phyloP scores from a whole-genome alignment of 768 basidiomycete species.

The Mycena rosella region DNA sequence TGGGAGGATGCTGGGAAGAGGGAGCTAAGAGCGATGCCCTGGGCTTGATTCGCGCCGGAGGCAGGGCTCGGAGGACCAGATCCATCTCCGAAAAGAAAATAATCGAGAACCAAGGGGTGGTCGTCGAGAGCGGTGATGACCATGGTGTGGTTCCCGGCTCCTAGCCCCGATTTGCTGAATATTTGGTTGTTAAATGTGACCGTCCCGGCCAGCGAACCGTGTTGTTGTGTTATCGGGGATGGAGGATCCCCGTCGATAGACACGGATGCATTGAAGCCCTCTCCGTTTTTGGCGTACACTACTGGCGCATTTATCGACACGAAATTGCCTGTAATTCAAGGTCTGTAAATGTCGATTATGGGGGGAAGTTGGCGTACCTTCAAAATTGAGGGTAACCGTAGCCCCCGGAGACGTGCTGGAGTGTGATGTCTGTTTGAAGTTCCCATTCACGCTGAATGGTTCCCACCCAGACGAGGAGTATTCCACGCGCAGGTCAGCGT shows the following conservation, averaged over 20 bases:
- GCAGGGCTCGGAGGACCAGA: too few relatives aligned
- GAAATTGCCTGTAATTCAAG: neutral
- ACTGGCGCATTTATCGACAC: neutral
- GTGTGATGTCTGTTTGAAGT: constrained; percentile 1
- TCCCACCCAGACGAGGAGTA: constrained; percentile 6
- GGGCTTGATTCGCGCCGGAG: too few relatives aligned
- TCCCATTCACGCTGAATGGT: neutral
- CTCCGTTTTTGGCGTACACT: neutral
- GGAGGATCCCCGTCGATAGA: neutral
- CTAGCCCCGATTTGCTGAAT: neutral
- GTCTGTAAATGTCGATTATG: neutral
- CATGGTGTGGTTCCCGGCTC: constrained; percentile 4
- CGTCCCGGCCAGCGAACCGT: neutral
- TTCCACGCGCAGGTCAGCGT: neutral
- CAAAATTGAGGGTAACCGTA: neutral
- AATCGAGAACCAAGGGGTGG: neutral
- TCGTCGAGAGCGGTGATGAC: neutral
- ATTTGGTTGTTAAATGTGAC: neutral
- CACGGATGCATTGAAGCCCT: neutral
- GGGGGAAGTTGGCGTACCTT: neutral
- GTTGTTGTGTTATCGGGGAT: neutral
- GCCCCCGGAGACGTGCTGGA: neutral
- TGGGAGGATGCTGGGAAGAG: too few relatives aligned
- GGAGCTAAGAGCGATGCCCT: too few relatives aligned
- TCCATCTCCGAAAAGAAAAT: neutral